Evolutionary conservation across 495 filamentous ascomycete species (phyloP), one percentile per base, ranked within the genome.

Genomic region (Podospora anserina): DNA sequence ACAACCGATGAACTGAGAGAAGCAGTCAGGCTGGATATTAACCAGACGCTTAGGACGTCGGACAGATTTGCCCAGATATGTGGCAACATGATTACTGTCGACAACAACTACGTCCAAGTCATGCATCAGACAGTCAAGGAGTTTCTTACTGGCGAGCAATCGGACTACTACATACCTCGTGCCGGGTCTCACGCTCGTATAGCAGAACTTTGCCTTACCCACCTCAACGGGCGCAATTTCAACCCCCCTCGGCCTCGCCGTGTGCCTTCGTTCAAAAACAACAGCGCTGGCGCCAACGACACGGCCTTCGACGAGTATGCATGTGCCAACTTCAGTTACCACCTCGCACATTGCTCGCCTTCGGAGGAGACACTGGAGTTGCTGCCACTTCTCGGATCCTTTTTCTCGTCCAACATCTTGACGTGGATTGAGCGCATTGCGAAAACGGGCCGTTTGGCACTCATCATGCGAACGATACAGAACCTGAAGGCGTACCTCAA

Each of bases 121-220:
- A 70, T 75, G 64, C 73, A 75, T 56, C 68, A 70, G 60, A 75
- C 73, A 1, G 73, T 71, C 60, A 75, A 65, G 32, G 70, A 68
- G 53, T 75, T 71, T 57, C 67, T 75, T 11, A 71, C 69, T 0
- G 61, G 64, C 7, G 49, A 70, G 5, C 60, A 68, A 19, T 71
- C 69, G 6, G 66, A 71, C 49, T 66, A 61, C 30, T 68, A 64
- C 56, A 68, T 73, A 26, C 56, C 59, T 1, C 61, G 67, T 5
- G 66, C 65, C 5, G 66, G 61, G 39, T 67, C 69, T 0, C 71
- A 73, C 63, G 66, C 71, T 18, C 66, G 71, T 9, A 65, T 73
- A 28, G 73, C 71, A 15, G 68, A 69, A 49, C 49, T 73, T n/a
- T 75, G 73, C 34, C 67, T 73, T 2, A 20, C 57, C 0, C 67